phyloP scores from a whole-genome alignment of 1,139 yeast genomes.

The Yarrowia galli region DNA sequence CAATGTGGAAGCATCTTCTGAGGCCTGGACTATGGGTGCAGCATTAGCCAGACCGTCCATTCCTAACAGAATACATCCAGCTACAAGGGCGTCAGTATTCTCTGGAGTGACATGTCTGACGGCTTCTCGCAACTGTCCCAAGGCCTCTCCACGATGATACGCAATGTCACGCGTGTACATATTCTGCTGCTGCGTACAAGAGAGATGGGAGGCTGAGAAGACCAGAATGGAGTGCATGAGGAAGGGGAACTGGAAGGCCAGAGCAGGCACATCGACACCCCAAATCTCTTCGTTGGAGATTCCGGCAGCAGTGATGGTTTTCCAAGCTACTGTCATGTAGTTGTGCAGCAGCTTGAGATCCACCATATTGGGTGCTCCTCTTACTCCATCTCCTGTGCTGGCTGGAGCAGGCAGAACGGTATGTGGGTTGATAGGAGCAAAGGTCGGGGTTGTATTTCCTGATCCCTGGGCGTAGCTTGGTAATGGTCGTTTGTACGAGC shows the following conservation, averaged over 20 bases:
- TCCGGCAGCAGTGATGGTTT: conserved; percentile 89
- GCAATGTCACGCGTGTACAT: conserved; percentile 80
- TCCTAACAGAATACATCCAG: conserved; percentile 84
- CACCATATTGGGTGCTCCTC: conserved; percentile 53
- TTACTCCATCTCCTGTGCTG: conserved; percentile 21
- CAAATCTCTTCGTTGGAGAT: conserved; percentile 86
- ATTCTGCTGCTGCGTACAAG: conserved; percentile 62
- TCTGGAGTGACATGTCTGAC: conserved; percentile 82
- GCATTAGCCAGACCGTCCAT: conserved; percentile 97
- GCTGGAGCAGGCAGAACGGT: conserved; percentile 46
- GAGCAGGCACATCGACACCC: conserved; percentile 84
- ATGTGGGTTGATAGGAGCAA: conserved; percentile 17
- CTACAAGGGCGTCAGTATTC: conserved; percentile 91
- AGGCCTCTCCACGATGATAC: conserved; percentile 85
- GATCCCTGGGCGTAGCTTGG: conserved; percentile 28
- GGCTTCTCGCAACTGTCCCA: conserved; percentile 79
- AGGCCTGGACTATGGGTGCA: conserved; percentile 62
- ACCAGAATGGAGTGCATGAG: conserved; percentile 91
- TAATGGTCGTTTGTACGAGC: conserved; percentile 53
- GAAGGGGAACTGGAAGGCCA: conserved; percentile 88
- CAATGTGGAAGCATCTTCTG: conserved; percentile 55
- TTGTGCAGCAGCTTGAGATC: conserved; percentile 87
- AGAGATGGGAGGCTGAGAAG: conserved; percentile 88
- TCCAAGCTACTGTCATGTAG: conserved; percentile 83
- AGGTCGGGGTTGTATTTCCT: conserved; percentile 4